Percentiles rank a stretch among this genome's conserved stretches.
Evolutionary conservation across 371 early-diverging fungal genomes (phyloP).

Genomic region (Apophysomyces variabilis): DNA sequence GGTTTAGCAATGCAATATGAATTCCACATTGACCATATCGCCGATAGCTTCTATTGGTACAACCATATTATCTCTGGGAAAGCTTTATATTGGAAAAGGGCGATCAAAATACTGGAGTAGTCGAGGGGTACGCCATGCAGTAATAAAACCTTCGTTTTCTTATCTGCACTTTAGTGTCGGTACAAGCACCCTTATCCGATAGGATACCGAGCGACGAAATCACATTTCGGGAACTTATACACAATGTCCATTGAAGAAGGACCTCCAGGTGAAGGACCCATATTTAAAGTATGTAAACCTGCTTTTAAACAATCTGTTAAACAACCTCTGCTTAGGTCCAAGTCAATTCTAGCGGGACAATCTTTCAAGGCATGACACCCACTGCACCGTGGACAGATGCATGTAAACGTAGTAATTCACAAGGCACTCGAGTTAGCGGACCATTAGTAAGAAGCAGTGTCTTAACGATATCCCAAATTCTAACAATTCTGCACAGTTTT

Average conservation of each 20-base stretch:
- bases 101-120: conserved; percentile 51
- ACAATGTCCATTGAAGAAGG: conserved; percentile 55
- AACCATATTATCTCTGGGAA: conserved; percentile 47
- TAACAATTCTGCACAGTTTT: conserved; percentile 32
- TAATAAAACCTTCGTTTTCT: not conserved
- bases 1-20: not conserved
- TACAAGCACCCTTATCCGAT: conserved; percentile 64
- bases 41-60: conserved; percentile 43
- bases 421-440: conserved; percentile 52
- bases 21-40: not conserved
- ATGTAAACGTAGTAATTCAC: conserved; percentile 51
- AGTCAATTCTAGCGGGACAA: conserved; percentile 30
- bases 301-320: not conserved
- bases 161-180: conserved; percentile 40
- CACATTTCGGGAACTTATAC: conserved; percentile 57
- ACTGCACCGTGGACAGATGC: conserved; percentile 66
- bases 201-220: conserved; percentile 59
- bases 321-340: conserved; percentile 24
- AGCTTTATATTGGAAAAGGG: conserved; percentile 36
- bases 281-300: conserved; percentile 38
- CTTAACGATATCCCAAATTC: not conserved
- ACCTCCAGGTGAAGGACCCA: conserved; percentile 36
- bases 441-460: conserved; percentile 41
- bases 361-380: conserved; percentile 53
- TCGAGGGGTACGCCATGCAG: conserved; percentile 36